A percentile compares a stretch with the other conserved stretches of the same genome.
Conservation (phyloP, 2,329 filamentous ascomycete species). For the Lizonia empirigonia region DNA sequence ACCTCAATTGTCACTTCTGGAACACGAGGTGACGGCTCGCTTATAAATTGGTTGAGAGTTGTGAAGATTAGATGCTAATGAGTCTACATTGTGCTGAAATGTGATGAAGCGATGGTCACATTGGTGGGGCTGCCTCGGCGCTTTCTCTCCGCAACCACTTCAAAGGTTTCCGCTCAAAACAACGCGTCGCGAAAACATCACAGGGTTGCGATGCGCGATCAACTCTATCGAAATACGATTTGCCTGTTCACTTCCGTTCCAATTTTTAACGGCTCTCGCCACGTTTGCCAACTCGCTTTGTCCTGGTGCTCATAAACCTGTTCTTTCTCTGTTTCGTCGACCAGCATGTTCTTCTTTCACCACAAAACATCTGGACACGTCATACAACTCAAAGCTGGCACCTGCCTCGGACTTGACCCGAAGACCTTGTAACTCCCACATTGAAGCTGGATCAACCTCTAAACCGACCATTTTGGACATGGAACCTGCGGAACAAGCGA, state of each 20-base stretch:
- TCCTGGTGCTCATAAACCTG: neutral
- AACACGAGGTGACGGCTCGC: too few species aligned
- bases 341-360: conserved; percentile 12
- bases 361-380: neutral
- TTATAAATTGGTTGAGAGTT: too few species aligned
- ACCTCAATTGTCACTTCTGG: too few species aligned
- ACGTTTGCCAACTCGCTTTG: neutral
- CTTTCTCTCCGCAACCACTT: neutral
- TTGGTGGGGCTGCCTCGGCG: conserved; percentile 1
- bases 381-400: neutral
- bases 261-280: neutral
- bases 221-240: neutral
- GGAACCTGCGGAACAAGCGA: neutral
- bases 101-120: neutral
- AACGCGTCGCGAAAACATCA: conserved; percentile 3
- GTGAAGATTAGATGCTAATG: too few species aligned
- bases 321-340: neutral
- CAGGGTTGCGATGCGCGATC: neutral
- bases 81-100: neutral
- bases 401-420: neutral
- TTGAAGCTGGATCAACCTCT: neutral
- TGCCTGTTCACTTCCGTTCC: neutral
- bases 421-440: neutral
- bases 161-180: neutral
- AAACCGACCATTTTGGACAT: neutral